Percentiles rank a stretch among this genome's conserved stretches.
Evolutionary conservation across 2,329 filamentous ascomycete species (phyloP).

Genomic region (Trichoderma arundinaceum): DNA sequence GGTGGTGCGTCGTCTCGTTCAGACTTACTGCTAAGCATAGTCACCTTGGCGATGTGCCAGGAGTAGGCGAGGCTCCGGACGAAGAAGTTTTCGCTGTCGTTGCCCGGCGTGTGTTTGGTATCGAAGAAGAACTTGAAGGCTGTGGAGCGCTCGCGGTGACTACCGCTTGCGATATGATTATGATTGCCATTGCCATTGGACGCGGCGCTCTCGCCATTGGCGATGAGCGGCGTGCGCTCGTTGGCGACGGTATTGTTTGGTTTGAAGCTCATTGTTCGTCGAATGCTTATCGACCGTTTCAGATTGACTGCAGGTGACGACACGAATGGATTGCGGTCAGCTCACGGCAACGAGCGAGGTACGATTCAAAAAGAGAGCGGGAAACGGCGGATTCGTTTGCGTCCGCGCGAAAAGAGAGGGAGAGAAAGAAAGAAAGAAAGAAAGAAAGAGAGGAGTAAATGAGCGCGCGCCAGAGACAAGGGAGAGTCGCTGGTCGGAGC

Average conservation of each 20-base stretch:
- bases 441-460: background rate
- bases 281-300: slow-evolving; percentile 7
- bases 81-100: slow-evolving; percentile 53
- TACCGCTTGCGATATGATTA: slow-evolving; percentile 35
- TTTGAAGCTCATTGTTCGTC: slow-evolving; percentile 26
- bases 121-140: slow-evolving; percentile 56
- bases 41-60: slow-evolving; percentile 64
- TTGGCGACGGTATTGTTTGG: slow-evolving; percentile 33
- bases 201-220: slow-evolving; percentile 44
- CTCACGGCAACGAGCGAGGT: background rate
- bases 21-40: slow-evolving; percentile 63
- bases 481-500: background rate
- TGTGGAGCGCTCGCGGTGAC: slow-evolving; percentile 36
- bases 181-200: slow-evolving; percentile 30
- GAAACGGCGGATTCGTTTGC: background rate
- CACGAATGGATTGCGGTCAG: slow-evolving; percentile 1
- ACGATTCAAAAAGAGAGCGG: background rate
- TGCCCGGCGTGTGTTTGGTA: slow-evolving; percentile 57
- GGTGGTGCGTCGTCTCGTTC: no score
- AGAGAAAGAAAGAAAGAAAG: background rate
- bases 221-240: slow-evolving; percentile 52
- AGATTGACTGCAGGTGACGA: background rate
- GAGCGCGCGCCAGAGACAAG: background rate
- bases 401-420: background rate
- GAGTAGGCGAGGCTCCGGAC: slow-evolving; percentile 54